Base-by-base conservation (phyloP, 2,329 filamentous ascomycete species). In the Ophiostoma tasmaniense region DNA sequence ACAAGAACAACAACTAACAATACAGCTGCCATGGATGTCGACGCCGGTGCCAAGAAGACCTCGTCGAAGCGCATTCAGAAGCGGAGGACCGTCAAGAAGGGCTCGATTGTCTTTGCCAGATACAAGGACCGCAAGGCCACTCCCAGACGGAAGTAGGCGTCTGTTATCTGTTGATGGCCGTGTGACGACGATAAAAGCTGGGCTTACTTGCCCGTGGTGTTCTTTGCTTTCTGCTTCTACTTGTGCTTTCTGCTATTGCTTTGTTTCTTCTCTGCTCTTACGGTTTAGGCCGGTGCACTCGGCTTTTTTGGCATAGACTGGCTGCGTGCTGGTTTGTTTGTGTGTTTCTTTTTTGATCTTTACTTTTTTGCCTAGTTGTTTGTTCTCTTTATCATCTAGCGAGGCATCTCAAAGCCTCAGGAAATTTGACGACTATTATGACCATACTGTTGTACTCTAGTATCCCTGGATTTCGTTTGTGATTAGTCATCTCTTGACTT, bases 21-120 rank as follows among this genome's bases (percentile, higher is more conserved):
- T 1, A 35, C 62, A 71, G 73, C 73, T 79, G 82, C 78, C 67
- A 89, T 89, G 86, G 86, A 89, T 28, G 76, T 89, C 67, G 87
- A 89, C 78, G 67, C 64, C n/a, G 28, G 62, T 61, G 68, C 70
- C 35, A 80, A 77, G 71, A 74, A 79, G 79, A 82, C 81, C 74
- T 76, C 78, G 71, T 86, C 82, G 78, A 83, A 81, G 76, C 82
- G 83, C 73, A 80, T 87, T 68, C 81, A 83, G 77, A 89, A 88
- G 81, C 81, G 82, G 75, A 83, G 79, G 73, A 45, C 62, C 20
- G 80, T 79, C 72, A 86, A 83, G 77, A 85, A 83, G 73, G 80
- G 82, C 55, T 81, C 81, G 71, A 88, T 89, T 71, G 85, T 87
- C 28, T 89, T 89, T 71, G 81, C 81, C 67, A 87, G 83, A 74